These are phyloP conservation scores for Ramalina intermedia DNA, from an alignment of 495 filamentous ascomycete genomes.

Conservation along the genomic window DNA sequence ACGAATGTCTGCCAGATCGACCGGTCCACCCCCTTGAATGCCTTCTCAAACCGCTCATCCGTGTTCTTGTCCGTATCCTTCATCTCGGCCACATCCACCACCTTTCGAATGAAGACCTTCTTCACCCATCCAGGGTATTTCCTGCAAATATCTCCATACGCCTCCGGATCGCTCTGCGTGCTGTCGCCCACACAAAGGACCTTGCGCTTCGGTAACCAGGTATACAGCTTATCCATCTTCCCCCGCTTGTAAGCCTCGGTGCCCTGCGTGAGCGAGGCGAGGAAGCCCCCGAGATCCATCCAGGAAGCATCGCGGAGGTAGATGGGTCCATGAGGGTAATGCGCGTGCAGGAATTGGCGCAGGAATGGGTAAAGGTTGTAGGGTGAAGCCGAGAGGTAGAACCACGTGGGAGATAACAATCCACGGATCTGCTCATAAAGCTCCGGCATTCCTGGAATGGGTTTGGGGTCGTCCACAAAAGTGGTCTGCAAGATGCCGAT, in stretches of 20 bases:
- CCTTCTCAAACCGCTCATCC: constrained; percentile 59
- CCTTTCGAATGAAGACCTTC: constrained; percentile 70
- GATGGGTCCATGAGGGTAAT: constrained; percentile 67
- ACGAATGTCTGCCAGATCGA: constrained; percentile 69
- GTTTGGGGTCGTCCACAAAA: constrained; percentile 57
- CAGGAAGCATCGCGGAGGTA: constrained; percentile 77
- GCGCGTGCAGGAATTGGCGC: constrained; percentile 44
- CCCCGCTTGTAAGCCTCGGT: constrained; percentile 81
- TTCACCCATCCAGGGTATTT: constrained; percentile 56
- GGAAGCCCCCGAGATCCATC: constrained; percentile 68
- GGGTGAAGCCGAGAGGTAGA: constrained; percentile 87
- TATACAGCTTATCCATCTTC: constrained; percentile 59
- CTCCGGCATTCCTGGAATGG: constrained; percentile 69
- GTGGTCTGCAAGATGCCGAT: constrained; percentile 71
- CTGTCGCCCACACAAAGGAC: constrained; percentile 80
- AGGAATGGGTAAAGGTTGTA: constrained; percentile 92
- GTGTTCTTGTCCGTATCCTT: constrained; percentile 59
- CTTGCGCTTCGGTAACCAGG: constrained; percentile 61
- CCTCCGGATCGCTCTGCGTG: constrained; percentile 83
- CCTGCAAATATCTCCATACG: constrained; percentile 58
- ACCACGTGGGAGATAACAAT: constrained; percentile 56
- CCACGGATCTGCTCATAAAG: constrained; percentile 53
- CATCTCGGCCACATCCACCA: constrained; percentile 58
- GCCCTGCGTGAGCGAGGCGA: constrained; percentile 63
- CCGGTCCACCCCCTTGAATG: constrained; percentile 60